These are phyloP conservation scores for Penicillium desertorum DNA, from an alignment of 495 filamentous ascomycete species.

Conservation along the genomic window DNA sequence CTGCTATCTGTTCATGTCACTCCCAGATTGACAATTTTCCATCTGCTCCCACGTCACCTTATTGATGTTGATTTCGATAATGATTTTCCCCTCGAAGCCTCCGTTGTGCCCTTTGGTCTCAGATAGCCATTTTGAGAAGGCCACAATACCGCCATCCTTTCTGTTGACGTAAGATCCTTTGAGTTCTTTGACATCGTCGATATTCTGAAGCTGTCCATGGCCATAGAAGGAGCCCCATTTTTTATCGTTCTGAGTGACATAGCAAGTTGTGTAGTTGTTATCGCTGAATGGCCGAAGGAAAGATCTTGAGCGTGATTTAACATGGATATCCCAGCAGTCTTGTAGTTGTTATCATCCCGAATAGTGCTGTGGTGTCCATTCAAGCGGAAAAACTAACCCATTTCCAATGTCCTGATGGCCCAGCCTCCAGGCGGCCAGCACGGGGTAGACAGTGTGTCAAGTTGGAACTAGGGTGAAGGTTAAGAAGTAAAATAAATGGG, in stretches of 20 bases:
- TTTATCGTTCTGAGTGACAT: background rate
- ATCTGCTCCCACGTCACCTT: background rate
- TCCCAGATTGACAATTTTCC: constrained; percentile 1
- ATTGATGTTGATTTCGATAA: background rate
- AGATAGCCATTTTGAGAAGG: constrained; percentile 2
- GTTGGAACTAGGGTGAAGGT: background rate
- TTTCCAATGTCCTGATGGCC: constrained; percentile 1
- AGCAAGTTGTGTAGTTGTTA: background rate
- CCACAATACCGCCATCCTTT: background rate
- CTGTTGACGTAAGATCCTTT: background rate
- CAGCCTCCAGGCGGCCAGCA: background rate
- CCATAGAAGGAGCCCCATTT: background rate
- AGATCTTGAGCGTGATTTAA: background rate
- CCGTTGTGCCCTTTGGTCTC: background rate
- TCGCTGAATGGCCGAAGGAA: background rate
- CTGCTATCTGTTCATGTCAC: background rate
- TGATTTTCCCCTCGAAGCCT: constrained; percentile 1
- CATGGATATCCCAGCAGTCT: background rate
- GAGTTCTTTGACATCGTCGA: background rate
- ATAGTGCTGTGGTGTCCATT: background rate
- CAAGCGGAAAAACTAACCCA: background rate
- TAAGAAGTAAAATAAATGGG: background rate
- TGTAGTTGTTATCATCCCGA: background rate
- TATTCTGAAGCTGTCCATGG: background rate
- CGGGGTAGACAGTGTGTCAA: background rate